A percentile compares a stretch with the other conserved stretches of the same genome.
phyloP scores from a whole-genome alignment of 805 yeast genomes.

The Metschnikowia cerradonensis region DNA sequence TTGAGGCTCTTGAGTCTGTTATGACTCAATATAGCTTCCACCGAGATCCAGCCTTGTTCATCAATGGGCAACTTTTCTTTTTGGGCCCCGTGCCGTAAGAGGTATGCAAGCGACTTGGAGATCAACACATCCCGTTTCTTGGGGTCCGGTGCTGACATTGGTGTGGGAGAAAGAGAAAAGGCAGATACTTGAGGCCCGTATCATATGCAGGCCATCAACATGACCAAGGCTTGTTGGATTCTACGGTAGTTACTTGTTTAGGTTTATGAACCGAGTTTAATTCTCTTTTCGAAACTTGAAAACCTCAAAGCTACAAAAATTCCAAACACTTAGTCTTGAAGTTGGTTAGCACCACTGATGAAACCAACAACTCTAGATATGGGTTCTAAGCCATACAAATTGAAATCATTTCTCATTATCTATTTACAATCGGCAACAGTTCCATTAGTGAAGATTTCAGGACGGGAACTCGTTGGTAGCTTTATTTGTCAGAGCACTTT shows the following conservation, averaged over 20 bases:
- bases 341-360: neutral
- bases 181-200: neutral
- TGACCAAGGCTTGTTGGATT: no score
- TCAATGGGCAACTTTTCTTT: slow-evolving; percentile 65
- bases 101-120: slow-evolving; percentile 70
- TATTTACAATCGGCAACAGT: neutral
- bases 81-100: slow-evolving; percentile 82
- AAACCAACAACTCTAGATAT: neutral
- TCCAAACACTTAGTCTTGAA: neutral
- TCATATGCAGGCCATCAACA: neutral
- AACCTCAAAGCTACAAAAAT: no score
- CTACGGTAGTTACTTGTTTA: neutral
- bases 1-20: slow-evolving; percentile 54
- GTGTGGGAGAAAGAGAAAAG: neutral
- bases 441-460: neutral
- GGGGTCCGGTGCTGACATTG: slow-evolving; percentile 12
- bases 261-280: neutral
- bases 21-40: slow-evolving; percentile 52
- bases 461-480: neutral
- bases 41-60: slow-evolving; percentile 57
- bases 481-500: slow-evolving; percentile 19
- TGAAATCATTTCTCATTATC: slow-evolving; percentile 3
- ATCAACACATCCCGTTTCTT: slow-evolving; percentile 46
- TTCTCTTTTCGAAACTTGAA: neutral
- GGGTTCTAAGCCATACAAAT: neutral